These are phyloP conservation scores for Xylaria sp. DNA, from an alignment of 495 filamentous ascomycete species.

Conservation along the genomic window DNA sequence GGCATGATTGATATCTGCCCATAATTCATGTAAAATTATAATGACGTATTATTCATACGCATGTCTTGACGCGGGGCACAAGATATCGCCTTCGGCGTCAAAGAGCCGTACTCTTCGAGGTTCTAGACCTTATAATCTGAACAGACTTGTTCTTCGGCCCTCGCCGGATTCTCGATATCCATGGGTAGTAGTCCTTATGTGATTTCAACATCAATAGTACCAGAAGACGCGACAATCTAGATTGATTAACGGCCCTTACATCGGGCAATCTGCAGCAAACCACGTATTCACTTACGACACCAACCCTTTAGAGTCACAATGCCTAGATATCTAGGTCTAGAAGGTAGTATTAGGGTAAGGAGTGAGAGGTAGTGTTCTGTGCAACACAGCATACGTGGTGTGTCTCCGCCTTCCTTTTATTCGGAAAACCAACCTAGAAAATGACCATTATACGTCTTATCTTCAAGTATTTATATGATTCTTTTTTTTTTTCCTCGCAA, in stretches of 20 bases:
- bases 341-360: background rate
- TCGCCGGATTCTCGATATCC: background rate
- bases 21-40: background rate
- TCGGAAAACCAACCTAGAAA: background rate
- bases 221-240: background rate
- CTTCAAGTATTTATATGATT: background rate
- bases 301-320: conserved; percentile 2
- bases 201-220: background rate
- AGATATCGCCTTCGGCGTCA: background rate
- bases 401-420: background rate
- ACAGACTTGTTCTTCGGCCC: conserved; percentile 5
- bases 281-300: background rate
- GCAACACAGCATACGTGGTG: background rate
- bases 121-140: background rate
- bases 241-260: background rate
- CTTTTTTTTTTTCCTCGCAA: background rate
- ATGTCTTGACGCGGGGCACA: background rate
- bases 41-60: background rate
- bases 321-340: background rate
- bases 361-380: background rate
- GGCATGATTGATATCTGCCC: background rate
- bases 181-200: background rate
- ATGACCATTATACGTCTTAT: background rate
- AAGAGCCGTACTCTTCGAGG: background rate
- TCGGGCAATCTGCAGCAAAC: background rate